Evolutionary conservation across 495 filamentous ascomycete genomes (phyloP).

Genomic region (Hypoxylon lenormandii): DNA sequence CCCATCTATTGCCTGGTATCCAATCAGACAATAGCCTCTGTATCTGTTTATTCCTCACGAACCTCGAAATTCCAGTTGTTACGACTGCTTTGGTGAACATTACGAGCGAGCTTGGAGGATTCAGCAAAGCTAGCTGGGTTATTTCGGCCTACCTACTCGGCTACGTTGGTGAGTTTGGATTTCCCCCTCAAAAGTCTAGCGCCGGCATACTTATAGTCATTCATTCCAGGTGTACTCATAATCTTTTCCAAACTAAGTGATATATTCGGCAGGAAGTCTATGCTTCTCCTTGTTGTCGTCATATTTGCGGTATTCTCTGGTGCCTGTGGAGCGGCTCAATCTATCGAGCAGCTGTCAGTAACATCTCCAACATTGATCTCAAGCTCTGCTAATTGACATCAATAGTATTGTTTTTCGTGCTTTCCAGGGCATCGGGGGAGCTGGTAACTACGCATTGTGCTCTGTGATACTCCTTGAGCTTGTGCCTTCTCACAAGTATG

Average conservation of each 20-base stretch:
- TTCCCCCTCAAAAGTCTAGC: no score
- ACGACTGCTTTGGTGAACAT: not conserved
- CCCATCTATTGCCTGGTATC: no score
- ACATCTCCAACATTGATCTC: not conserved
- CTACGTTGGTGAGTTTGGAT: not conserved
- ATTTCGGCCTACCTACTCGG: conserved; percentile 54
- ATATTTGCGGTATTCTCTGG: conserved; percentile 37
- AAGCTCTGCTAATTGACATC: not conserved
- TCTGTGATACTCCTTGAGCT: conserved; percentile 19
- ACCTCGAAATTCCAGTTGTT: not conserved
- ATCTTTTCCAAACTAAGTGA: conserved; percentile 38
- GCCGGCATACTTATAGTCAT: no score
- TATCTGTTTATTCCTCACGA: not conserved
- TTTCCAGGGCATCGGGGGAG: conserved; percentile 20
- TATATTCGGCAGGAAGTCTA: conserved; percentile 30
- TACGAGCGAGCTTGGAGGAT: conserved; percentile 32
- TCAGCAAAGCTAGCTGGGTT: conserved; percentile 59
- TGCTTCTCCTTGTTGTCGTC: conserved; percentile 19
- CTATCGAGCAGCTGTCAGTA: conserved; percentile 43
- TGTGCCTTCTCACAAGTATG: not conserved
- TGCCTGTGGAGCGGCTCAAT: conserved; percentile 41
- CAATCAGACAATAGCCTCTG: no score
- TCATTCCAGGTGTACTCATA: not conserved
- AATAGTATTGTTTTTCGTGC: conserved; percentile 34
- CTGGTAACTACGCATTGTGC: conserved; percentile 1